A percentile compares a stretch with the other conserved stretches of the same genome.
Evolutionary conservation across 1,284 basidiomycete species (phyloP).

Genomic region (Marasmius fiardii): DNA sequence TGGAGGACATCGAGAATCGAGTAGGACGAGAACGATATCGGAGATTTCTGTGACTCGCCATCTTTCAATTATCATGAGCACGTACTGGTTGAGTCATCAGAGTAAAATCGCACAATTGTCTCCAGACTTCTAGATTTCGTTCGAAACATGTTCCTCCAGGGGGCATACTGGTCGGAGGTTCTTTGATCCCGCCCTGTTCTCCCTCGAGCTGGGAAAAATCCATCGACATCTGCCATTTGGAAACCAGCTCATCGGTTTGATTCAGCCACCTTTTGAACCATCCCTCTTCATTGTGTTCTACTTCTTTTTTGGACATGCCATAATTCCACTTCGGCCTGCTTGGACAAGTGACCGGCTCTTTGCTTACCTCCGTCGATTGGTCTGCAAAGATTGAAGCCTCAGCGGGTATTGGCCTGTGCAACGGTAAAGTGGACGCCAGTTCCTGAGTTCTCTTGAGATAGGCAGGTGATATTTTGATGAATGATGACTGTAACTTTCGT

Average conservation of each 20-base stretch:
- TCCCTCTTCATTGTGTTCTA: constrained; percentile 85
- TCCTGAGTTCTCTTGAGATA: constrained; percentile 65
- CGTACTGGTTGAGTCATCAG: constrained; percentile 5
- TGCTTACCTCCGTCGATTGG: constrained; percentile 23
- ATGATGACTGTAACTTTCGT: constrained; percentile 66
- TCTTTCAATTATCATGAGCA: constrained; percentile 32
- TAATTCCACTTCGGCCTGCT: constrained; percentile 80
- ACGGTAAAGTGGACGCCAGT: constrained; percentile 50
- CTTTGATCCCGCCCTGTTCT: constrained; percentile 18
- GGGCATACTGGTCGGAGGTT: constrained; percentile 38
- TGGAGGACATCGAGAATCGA: constrained; percentile 84
- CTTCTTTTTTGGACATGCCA: constrained; percentile 80
- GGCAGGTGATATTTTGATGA: constrained; percentile 57
- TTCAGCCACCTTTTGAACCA: constrained; percentile 74
- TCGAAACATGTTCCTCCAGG: constrained; percentile 79
- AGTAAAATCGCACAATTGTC: constrained; percentile 66
- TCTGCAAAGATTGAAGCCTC: constrained; percentile 41
- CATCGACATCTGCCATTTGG: constrained; percentile 45
- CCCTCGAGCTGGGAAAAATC: constrained; percentile 17
- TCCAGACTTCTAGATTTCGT: constrained; percentile 89
- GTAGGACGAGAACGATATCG: constrained; percentile 78
- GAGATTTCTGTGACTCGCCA: constrained; percentile 89
- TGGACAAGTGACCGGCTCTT: constrained; percentile 46
- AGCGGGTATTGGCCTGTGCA: constrained; percentile 58
- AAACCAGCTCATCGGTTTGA: constrained; percentile 54